Evolutionary conservation across 225 moss, liverwort and hornwort species (phyloP).

Genomic region (Physcomitrellopsis africana): DNA sequence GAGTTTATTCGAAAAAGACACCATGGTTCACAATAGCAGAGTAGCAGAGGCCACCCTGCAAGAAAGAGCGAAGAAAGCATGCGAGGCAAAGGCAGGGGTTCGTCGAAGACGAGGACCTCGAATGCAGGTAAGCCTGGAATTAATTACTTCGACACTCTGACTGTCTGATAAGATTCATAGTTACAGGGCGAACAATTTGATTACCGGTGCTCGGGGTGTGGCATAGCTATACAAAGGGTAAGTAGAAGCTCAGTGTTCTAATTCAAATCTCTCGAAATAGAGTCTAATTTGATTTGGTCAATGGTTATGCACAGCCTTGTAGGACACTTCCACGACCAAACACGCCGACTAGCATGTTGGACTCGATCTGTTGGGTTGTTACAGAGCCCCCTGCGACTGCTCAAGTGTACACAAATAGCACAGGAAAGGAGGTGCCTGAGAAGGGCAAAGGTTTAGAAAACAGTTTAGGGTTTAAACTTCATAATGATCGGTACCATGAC

Average conservation of each 20-base stretch:
- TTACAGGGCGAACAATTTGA: too few species aligned
- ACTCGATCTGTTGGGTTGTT: conserved; percentile 53
- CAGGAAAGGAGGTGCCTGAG: conserved; percentile 39
- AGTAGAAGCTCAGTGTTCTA: background rate
- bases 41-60: conserved; percentile 27
- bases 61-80: conserved; percentile 46
- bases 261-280: background rate
- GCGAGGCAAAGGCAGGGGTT: conserved; percentile 58
- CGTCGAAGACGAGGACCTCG: conserved; percentile 59
- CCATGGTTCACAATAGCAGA: conserved; percentile 20
- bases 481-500: conserved; percentile 28
- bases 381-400: conserved; percentile 50
- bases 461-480: background rate
- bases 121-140: conserved; percentile 50
- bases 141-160: background rate
- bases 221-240: background rate
- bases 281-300: conserved; percentile 2
- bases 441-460: conserved; percentile 30
- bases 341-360: conserved; percentile 53
- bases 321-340: conserved; percentile 51
- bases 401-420: conserved; percentile 49
- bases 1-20: conserved; percentile 26
- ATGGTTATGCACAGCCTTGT: conserved; percentile 43
- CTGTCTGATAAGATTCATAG: background rate
- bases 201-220: too few species aligned